Evolutionary conservation across 495 filamentous ascomycete species (phyloP), one percentile per base, ranked within the genome.

Genomic region (Hypoxylon crocopeplum): DNA sequence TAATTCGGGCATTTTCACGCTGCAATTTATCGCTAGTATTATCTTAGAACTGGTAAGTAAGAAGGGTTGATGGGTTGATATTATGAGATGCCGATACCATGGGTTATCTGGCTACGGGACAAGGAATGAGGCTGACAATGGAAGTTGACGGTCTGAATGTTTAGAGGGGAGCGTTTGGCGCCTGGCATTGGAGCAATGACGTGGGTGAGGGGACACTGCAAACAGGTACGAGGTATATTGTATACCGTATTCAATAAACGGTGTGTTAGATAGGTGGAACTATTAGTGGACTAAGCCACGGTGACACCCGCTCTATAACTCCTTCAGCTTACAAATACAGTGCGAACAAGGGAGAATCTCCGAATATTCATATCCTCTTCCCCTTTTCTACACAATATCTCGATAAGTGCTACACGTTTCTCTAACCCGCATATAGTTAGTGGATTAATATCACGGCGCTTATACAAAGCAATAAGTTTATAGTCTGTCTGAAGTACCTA

Each of bases 1-100:
- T 24, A 70, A 19, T 13, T 62, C 61, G 24, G 68, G 48, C 68
- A 70, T 70, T 12, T 49, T 55, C 41, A 27, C 13, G 13, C 15
- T 16, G 20, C 7, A 45, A 22, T 22, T 16, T 12, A 41, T 2
- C 4, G 25, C 16, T 29, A n/a, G n/a, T n/a, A n/a, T n/a, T n/a
- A n/a, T n/a, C n/a, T n/a, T n/a, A n/a, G n/a, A n/a, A n/a, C n/a
- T n/a, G n/a, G n/a, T 29, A 10, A 12, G 32, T 8, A 34, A 8
- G 32, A 34, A 34, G 13, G 32, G 32, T 34, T 34, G 32, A 34
- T 34, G 32, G 32, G 7, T 29, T 29, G 25, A 29, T 29, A 10
- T 5, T 29, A 5, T 29, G 25, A 5, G 25, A n/a, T n/a, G n/a
- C n/a, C n/a, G n/a, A n/a, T n/a, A n/a, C n/a, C n/a, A n/a, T n/a